A percentile compares a stretch with the other conserved stretches of the same genome.
Evolutionary conservation across 306 rosid species (phyloP).

Genomic region (Malus orientalis): DNA sequence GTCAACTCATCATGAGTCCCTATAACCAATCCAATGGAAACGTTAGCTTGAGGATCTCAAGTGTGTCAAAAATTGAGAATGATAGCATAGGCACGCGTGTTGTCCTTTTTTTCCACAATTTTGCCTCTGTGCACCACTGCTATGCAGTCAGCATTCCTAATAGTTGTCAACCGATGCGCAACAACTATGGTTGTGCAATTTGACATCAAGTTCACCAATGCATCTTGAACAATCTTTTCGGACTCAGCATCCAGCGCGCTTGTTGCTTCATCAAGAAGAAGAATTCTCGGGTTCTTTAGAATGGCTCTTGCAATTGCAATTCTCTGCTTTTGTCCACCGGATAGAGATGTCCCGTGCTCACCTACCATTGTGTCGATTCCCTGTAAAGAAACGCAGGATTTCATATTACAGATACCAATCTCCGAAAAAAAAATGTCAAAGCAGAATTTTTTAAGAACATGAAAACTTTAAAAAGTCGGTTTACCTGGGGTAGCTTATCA

Average conservation of each 20-base stretch:
- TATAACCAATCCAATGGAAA: conserved; percentile 1
- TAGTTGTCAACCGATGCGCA: conserved; percentile 89
- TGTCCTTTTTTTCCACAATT: conserved; percentile 45
- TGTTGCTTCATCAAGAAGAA: conserved; percentile 94
- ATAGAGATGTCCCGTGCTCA: conserved; percentile 81
- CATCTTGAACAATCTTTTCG: conserved; percentile 87
- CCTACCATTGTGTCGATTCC: conserved; percentile 83
- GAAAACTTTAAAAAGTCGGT: background rate
- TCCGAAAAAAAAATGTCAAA: background rate
- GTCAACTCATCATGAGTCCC: conserved; percentile 69
- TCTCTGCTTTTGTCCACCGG: conserved; percentile 97
- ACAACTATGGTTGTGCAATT: conserved; percentile 76
- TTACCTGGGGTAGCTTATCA: conserved; percentile 61
- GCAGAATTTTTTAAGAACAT: background rate
- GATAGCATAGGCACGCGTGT: background rate
- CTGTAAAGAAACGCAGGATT: conserved; percentile 18
- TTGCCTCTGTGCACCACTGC: conserved; percentile 84
- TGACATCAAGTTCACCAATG: conserved; percentile 51
- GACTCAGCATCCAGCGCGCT: conserved; percentile 89
- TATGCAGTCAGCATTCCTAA: conserved; percentile 69
- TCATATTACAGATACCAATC: background rate
- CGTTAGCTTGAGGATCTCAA: background rate
- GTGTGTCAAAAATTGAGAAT: background rate
- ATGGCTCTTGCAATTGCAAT: conserved; percentile 95
- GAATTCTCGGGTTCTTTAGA: conserved; percentile 75